Base-by-base conservation (phyloP, 352 stramenopile species). In the Globisporangium nagaii region DNA sequence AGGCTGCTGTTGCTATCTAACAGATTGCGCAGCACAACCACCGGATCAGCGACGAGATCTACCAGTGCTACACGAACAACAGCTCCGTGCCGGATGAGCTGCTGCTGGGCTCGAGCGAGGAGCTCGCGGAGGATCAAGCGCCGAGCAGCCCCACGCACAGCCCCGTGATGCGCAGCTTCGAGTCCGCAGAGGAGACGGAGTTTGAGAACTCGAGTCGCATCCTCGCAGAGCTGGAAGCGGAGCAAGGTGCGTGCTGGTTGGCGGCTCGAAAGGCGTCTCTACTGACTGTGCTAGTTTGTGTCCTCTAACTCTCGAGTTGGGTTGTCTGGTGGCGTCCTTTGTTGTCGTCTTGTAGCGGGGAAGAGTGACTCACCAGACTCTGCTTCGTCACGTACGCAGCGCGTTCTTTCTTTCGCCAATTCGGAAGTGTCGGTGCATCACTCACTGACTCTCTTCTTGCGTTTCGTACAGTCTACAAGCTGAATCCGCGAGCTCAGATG, bases 11-110 rank as follows among this genome's bases (percentile, higher is more conserved):
- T n/a, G n/a, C n/a, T n/a, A n/a, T n/a, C n/a, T n/a, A 32, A 32
- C 24, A 88, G 77, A 88, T 91, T 46, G 70, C 75, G 8, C 68
- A 86, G 32, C 81, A 91, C 47, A 91, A 91, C 58, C 81, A 91
- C 45, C 65, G 66, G 15, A 86, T 91, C 53, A 89, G 60, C 20
- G 79, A 89, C 47, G 78, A 88, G 53, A 89, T 91, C 56, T 86
- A 80, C 65, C 71, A 73, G 24, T 91, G 74, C 64, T 91, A 89
- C 63, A 73, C 65, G 20, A 91, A 85, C 63, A 91, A 87, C 68
- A 91, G 73, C 69, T 82, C 78, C 2, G 76, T 91, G 9, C 81
- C 81, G 1, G 76, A 91, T 36, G 78, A 88, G 24, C 52, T 89
- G 43, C 53, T 89, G 43, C 60, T 91, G 2, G 81, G 72, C 0